Evolutionary conservation across 768 basidiomycete species (phyloP).

Genomic region (Boletus fagicola): DNA sequence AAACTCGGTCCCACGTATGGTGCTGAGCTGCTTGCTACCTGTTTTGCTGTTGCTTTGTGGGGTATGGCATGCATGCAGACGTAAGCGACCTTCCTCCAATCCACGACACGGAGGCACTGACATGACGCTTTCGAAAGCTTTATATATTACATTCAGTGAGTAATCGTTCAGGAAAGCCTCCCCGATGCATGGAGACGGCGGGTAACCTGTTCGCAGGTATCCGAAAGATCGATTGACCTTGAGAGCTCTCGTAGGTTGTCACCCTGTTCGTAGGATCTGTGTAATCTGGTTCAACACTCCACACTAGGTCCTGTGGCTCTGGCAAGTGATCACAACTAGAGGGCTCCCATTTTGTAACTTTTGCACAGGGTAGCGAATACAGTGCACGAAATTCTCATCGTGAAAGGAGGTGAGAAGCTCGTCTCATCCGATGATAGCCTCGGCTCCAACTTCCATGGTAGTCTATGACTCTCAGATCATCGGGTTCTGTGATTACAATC

Average conservation of each 20-base stretch:
- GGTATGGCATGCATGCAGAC: conserved; percentile 14
- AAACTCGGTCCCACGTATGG: conserved; percentile 8
- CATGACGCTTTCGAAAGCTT: background rate
- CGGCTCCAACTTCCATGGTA: background rate
- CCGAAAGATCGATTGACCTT: background rate
- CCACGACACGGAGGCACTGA: background rate
- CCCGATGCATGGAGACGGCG: background rate
- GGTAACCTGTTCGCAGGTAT: too few relatives aligned
- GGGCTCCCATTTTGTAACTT: background rate
- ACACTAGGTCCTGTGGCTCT: background rate
- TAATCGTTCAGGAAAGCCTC: too few relatives aligned
- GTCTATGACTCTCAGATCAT: background rate
- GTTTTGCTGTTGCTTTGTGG: conserved; percentile 11
- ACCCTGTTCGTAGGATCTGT: background rate
- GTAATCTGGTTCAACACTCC: background rate
- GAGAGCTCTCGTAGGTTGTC: background rate
- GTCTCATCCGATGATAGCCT: background rate
- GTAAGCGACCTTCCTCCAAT: background rate
- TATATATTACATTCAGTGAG: conserved; percentile 8
- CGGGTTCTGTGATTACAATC: background rate
- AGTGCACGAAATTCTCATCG: background rate
- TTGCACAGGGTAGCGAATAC: background rate
- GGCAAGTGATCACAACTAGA: background rate
- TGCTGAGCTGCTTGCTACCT: conserved; percentile 11
- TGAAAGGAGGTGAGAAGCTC: background rate